A percentile compares a stretch with the other conserved stretches of the same genome.
These are phyloP conservation scores for Larix sibirica DNA, from an alignment of 83 land plant genomes.

Conservation along the genomic window DNA sequence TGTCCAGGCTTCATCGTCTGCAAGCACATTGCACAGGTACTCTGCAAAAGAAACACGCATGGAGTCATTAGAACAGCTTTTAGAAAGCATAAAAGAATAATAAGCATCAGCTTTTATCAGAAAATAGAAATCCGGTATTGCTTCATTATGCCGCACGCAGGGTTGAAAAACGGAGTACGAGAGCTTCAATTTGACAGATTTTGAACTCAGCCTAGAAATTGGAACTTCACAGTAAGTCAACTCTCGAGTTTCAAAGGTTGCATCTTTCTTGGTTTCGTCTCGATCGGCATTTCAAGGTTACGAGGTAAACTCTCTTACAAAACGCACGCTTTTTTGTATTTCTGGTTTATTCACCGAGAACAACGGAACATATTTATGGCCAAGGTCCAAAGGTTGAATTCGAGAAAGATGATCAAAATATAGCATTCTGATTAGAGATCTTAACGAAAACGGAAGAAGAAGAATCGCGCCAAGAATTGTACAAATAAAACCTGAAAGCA, in stretches of 20 bases:
- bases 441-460: too few relatives aligned
- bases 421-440: too few relatives aligned
- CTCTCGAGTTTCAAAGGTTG: too few relatives aligned
- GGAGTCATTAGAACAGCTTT: not conserved
- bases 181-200: slow-evolving; percentile 2
- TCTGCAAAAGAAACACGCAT: slow-evolving; percentile 4
- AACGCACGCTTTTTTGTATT: not conserved
- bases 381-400: not conserved
- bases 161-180: not conserved
- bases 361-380: not conserved
- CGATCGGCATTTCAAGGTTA: not conserved
- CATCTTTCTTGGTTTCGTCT: not conserved
- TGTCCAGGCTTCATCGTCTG: slow-evolving; percentile 71
- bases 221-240: slow-evolving; percentile 1
- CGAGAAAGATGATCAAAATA: not conserved
- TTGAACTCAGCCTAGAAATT: not conserved
- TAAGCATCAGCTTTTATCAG: too few relatives aligned
- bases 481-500: too few relatives aligned
- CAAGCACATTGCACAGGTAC: slow-evolving; percentile 73
- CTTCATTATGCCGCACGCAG: not conserved
- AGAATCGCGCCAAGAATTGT: too few relatives aligned
- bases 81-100: too few relatives aligned
- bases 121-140: too few relatives aligned
- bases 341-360: slow-evolving; percentile 2
- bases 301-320: slow-evolving; percentile 1